Evolutionary conservation across 2,329 filamentous ascomycete genomes (phyloP).

Genomic region (Penicillium paneum): DNA sequence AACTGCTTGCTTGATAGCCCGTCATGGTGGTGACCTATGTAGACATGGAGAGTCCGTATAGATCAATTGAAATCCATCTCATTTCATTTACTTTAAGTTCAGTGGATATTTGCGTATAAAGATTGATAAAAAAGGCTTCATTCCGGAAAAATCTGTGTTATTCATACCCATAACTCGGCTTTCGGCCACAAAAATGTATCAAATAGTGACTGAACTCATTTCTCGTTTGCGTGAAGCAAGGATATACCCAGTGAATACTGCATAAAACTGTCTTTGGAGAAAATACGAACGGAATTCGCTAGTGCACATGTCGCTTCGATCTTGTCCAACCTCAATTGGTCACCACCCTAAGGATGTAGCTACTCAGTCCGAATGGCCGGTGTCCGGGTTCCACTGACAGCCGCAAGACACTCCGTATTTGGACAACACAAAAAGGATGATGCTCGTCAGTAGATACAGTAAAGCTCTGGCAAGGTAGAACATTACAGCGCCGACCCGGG

Average conservation of each 20-base stretch:
- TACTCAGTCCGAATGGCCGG: background rate
- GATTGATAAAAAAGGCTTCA: too few species aligned
- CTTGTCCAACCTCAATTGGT: background rate
- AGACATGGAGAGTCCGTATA: too few species aligned
- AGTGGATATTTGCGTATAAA: too few species aligned
- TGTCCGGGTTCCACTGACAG: background rate
- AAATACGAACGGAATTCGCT: background rate
- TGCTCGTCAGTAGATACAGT: conserved; percentile 1
- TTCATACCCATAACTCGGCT: background rate
- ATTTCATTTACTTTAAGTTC: too few species aligned
- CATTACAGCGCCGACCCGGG: conserved; percentile 5
- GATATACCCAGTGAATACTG: background rate
- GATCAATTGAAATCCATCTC: too few species aligned
- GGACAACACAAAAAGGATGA: background rate
- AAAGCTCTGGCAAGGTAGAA: conserved; percentile 5
- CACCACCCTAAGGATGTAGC: background rate
- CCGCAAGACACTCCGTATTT: background rate
- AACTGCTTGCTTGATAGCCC: too few species aligned
- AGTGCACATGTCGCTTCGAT: background rate
- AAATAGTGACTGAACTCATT: background rate
- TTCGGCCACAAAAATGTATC: background rate
- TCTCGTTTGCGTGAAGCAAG: background rate
- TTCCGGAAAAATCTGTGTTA: too few species aligned
- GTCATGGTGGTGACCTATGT: too few species aligned
- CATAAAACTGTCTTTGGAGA: background rate